phyloP scores from a whole-genome alignment of 257 asterid genomes.

The Solanum dulcamara region DNA sequence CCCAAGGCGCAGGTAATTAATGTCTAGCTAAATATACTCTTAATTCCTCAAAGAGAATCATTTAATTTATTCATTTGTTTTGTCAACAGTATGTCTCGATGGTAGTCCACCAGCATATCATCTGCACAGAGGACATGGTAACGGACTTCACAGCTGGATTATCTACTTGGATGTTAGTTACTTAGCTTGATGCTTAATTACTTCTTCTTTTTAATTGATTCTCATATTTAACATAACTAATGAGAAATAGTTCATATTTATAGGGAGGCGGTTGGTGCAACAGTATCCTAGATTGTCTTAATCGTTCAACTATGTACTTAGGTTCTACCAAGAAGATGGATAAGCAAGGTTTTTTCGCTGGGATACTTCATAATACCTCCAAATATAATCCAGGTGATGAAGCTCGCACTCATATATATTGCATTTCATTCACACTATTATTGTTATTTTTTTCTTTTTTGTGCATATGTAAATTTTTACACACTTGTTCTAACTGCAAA shows the following conservation, averaged over 20 bases:
- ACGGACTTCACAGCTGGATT: background rate
- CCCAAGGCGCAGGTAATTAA: background rate
- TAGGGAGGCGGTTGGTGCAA: constrained; percentile 93
- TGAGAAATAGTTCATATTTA: background rate
- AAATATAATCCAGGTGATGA: constrained; percentile 56
- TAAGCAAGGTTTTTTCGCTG: constrained; percentile 27
- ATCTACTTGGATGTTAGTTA: background rate
- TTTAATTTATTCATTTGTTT: background rate
- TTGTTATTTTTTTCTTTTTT: background rate
- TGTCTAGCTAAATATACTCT: background rate
- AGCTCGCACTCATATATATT: too few species aligned
- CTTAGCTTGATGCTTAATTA: background rate
- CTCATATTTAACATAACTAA: background rate
- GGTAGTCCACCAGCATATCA: background rate
- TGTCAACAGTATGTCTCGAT: background rate
- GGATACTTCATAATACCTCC: constrained; percentile 50
- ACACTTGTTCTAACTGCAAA: background rate
- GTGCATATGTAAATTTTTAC: background rate
- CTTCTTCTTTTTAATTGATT: background rate
- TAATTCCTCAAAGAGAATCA: background rate
- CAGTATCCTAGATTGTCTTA: constrained; percentile 35
- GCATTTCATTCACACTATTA: too few species aligned
- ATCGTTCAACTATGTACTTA: constrained; percentile 15
- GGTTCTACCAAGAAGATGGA: constrained; percentile 51
- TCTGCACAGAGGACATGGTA: background rate